phyloP scores from a whole-genome alignment of 345 rosid genomes.

The Xanthoceras sorbifolium region DNA sequence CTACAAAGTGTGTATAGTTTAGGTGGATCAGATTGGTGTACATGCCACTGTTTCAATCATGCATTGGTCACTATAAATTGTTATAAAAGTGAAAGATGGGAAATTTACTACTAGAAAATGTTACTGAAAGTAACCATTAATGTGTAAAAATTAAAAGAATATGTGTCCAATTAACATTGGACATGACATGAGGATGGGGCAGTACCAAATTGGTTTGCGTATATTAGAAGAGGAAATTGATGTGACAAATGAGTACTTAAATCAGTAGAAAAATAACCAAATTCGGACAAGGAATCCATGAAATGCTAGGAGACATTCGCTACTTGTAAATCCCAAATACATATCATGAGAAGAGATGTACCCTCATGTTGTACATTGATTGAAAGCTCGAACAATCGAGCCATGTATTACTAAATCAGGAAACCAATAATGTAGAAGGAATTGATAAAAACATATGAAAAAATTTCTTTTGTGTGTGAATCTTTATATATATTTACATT shows the following conservation, averaged over 20 bases:
- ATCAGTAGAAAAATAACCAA: conserved; percentile 3
- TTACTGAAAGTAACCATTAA: neutral
- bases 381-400: conserved; percentile 8
- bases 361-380: neutral
- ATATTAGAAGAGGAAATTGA: conserved; percentile 21
- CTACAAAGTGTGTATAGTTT: neutral
- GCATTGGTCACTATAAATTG: neutral
- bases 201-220: conserved; percentile 6
- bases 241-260: conserved; percentile 18
- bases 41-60: no score
- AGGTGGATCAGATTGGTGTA: neutral
- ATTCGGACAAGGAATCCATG: conserved; percentile 35
- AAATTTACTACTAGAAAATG: neutral
- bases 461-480: no score
- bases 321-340: neutral
- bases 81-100: neutral
- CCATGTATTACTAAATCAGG: conserved; percentile 34
- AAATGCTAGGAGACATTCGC: conserved; percentile 29
- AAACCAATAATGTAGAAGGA: conserved; percentile 32
- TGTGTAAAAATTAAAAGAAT: neutral
- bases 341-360: neutral
- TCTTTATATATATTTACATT: no score
- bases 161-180: neutral
- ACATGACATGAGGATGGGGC: conserved; percentile 8
- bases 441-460: neutral